Base-by-base conservation (phyloP, 108 stramenopile species). In the Cyclotella kingstonii region DNA sequence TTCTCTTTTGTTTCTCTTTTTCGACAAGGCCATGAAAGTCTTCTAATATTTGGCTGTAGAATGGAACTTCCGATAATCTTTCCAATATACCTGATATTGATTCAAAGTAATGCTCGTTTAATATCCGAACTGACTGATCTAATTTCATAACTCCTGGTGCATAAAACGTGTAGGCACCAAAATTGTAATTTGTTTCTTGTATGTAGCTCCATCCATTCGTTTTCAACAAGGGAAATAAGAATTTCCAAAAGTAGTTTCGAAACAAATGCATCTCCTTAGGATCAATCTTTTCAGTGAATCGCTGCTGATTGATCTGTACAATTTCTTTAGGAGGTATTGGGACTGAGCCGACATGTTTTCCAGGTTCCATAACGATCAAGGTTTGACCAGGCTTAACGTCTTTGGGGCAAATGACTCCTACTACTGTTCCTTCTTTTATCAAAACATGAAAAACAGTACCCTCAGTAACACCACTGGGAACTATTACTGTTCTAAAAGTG, bases 321-420 rank as follows among this genome's bases (percentile, higher is more conserved):
- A 70, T 70, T 22, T 53, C 35, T 34, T 53, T 6, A 4, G 68
- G 52, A n/a, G 59, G 38, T 7, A 70, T 35, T 4, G 59, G 68
- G 28, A 53, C 49, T 0, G 28, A 8, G 18, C 22, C n/a, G 19
- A 25, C 22, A 2, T n/a, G n/a, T n/a, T n/a, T n/a, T n/a, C 53
- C 68, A 9, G 68, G 68, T 17, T 70, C 68, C 3, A 70, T 6
- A 9, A 70, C 30, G 19, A 60, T 29, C 5, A 70, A 43, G n/a
- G 59, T 70, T 33, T 70, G 58, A 27, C 68, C 59, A 1, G 51
- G 43, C 5, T 38, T 25, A 10, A 61, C 68, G 15, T 53, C 68
- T 27, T 34, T 50, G 42, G 68, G 68, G 38, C 68, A 70, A n/a
- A 46, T 54, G 14, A 55, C 68, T 12, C 68, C 68, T 0, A 70